A percentile compares a stretch with the other conserved stretches of the same genome.
Conservation (phyloP, 306 rosid species). For the Psophocarpus tetragonolobus region DNA sequence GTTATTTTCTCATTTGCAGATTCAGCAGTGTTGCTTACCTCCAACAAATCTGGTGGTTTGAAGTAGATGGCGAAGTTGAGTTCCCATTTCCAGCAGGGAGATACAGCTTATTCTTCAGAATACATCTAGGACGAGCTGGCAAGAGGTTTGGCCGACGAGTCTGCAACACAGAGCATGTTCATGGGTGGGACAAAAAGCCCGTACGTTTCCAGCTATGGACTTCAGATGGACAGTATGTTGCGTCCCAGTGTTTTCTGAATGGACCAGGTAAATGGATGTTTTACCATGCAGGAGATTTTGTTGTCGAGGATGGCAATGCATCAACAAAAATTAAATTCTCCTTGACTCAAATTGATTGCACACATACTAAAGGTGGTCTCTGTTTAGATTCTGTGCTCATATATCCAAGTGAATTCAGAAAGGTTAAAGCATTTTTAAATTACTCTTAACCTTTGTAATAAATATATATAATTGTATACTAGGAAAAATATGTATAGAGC, state of each 20-base stretch:
- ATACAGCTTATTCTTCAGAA: slow-evolving; percentile 76
- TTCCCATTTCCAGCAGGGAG: slow-evolving; percentile 89
- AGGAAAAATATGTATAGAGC: slow-evolving; percentile 31
- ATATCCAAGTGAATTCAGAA: slow-evolving; percentile 60
- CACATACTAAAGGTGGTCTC: slow-evolving; percentile 95
- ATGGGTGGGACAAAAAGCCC: slow-evolving; percentile 95
- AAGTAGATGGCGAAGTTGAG: slow-evolving; percentile 91
- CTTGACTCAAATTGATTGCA: slow-evolving; percentile 97
- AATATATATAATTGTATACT: slow-evolving; percentile 11
- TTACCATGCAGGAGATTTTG: slow-evolving; percentile 80
- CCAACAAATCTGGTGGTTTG: slow-evolving; percentile 98
- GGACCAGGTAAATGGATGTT: slow-evolving; percentile 77
- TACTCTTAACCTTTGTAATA: slow-evolving; percentile 31
- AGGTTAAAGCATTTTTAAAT: slow-evolving; percentile 61
- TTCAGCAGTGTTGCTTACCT: slow-evolving; percentile 78
- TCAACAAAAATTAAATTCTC: slow-evolving; percentile 75
- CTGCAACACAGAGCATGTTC: slow-evolving; percentile 75
- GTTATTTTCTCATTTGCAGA: slow-evolving; percentile 43
- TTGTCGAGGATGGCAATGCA: slow-evolving; percentile 58
- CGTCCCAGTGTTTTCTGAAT: slow-evolving; percentile 64
- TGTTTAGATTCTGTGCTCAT: slow-evolving; percentile 83
- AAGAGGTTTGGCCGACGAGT: slow-evolving; percentile 75
- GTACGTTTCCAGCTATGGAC: slow-evolving; percentile 85
- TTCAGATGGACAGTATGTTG: slow-evolving; percentile 71
- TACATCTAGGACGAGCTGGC: slow-evolving; percentile 69